Evolutionary conservation across 2,329 filamentous ascomycete species (phyloP).

Genomic region (Cercospora janseana): DNA sequence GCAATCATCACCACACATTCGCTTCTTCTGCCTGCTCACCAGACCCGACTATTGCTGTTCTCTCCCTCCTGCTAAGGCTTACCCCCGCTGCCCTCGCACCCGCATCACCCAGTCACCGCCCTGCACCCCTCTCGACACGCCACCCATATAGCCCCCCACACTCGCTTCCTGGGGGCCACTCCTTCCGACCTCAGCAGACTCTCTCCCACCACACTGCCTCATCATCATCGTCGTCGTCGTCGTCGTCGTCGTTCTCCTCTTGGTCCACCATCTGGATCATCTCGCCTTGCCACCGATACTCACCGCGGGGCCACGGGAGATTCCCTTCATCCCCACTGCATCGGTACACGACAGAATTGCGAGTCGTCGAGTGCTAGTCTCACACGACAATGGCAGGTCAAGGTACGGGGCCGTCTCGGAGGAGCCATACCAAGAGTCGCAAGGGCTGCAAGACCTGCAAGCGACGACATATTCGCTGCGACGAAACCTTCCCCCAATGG

Average conservation of each 20-base stretch:
- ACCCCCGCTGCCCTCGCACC: no score
- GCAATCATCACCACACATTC: neutral
- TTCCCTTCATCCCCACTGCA: no score
- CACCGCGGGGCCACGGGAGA: no score
- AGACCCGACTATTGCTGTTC: no score
- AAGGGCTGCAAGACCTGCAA: constrained; percentile 99
- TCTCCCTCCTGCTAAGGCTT: no score
- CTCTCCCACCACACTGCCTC: neutral
- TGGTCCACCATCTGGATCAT: no score
- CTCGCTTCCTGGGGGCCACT: constrained; percentile 6
- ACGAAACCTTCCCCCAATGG: constrained; percentile 98
- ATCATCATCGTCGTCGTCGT: neutral
- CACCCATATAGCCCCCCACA: neutral
- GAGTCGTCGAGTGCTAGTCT: constrained; percentile 1
- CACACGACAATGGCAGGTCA: constrained; percentile 72
- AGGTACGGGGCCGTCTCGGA: constrained; percentile 84
- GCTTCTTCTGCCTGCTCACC: neutral
- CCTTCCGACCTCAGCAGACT: neutral
- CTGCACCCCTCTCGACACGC: neutral
- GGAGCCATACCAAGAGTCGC: constrained; percentile 96
- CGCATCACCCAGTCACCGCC: neutral
- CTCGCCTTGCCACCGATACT: no score
- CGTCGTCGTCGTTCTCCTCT: no score
- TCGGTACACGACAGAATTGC: no score
- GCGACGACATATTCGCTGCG: constrained; percentile 92